Conservation (phyloP, 139 green algal species). For the Picochlorum costavermella region DNA sequence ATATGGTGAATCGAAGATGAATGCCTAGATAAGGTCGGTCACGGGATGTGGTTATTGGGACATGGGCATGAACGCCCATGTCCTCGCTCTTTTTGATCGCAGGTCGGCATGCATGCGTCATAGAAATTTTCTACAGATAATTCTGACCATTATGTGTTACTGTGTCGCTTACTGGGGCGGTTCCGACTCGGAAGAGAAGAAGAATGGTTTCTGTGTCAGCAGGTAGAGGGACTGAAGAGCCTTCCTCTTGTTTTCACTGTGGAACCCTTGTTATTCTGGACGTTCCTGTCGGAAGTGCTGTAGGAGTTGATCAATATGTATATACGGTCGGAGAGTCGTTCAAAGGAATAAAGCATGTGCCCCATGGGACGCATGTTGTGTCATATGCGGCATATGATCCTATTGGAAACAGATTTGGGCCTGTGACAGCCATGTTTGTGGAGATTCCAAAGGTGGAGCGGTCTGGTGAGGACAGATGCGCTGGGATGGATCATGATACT, state of each 20-base stretch:
- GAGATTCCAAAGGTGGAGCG: conserved; percentile 37
- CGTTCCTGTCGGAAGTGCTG: conserved; percentile 48
- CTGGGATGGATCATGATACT: not conserved
- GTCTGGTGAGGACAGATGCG: not conserved
- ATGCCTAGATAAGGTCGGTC: no score
- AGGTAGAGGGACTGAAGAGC: no score
- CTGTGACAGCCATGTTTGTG: conserved; percentile 23
- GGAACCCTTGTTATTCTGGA: conserved; percentile 65
- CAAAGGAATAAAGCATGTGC: conserved; percentile 85
- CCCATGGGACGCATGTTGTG: conserved; percentile 73
- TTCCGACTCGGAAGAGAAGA: no score
- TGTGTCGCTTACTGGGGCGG: no score
- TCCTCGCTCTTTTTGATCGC: no score
- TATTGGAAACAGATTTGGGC: conserved; percentile 29
- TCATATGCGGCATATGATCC: conserved; percentile 43
- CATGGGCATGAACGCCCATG: no score
- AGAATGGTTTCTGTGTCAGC: no score
- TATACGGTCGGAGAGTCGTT: conserved; percentile 55
- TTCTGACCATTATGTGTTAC: no score
- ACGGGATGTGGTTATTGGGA: no score
- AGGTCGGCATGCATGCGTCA: no score
- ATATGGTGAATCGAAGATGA: no score
- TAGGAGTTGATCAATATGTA: conserved; percentile 79
- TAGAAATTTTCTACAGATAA: no score
- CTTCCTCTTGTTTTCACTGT: conserved; percentile 20